Base-by-base conservation (phyloP, 1,139 yeast species). In the Magnusiomyces fungicola region DNA sequence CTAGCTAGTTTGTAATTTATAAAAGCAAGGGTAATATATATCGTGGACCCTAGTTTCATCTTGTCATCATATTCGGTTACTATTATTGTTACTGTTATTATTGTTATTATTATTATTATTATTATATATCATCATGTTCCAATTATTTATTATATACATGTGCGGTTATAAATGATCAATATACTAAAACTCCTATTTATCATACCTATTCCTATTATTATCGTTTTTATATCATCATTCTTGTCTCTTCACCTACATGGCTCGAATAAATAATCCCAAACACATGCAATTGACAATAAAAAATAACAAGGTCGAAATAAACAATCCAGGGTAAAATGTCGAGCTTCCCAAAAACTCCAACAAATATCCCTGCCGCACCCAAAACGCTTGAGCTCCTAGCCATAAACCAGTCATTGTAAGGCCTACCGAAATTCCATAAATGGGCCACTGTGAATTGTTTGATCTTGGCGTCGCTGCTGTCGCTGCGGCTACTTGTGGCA, bases 281-380 rank as follows among this genome's bases (percentile, higher is more conserved):
- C 85, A 72, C 73, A 78, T 78, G 52, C 84, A 74, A 58, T 89
- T 89, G 53, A 79, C 74, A 3, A 78, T 54, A 63, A 86, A 90
- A 68, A 92, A 90, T 18, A 71, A 56, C n/a, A 76, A 62, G 2
- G 94, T 73, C 2, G 86, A 74, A 48, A 69, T 66, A 39, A 88
- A 73, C 19, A 90, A 69, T 3, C 78, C 78, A 1, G 79, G 78
- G 61, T 74, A 81, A 59, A 87, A 86, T 1, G 83, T 80, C 37
- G 78, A 70, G 42, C 69, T 62, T 0, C 97, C 97, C 48, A 82
- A 67, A 58, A 92, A 90, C 65, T 92, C 98, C 48, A 92, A 71
- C 45, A 75, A 70, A 67, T 83, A 92, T 0, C 94, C 98, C 63
- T 75, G 79, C 49, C 69, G 76, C 29, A 92, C 73, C 98, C 98